Evolutionary conservation across 257 asterid species (phyloP).

Genomic region (Nicotiana paniculata): DNA sequence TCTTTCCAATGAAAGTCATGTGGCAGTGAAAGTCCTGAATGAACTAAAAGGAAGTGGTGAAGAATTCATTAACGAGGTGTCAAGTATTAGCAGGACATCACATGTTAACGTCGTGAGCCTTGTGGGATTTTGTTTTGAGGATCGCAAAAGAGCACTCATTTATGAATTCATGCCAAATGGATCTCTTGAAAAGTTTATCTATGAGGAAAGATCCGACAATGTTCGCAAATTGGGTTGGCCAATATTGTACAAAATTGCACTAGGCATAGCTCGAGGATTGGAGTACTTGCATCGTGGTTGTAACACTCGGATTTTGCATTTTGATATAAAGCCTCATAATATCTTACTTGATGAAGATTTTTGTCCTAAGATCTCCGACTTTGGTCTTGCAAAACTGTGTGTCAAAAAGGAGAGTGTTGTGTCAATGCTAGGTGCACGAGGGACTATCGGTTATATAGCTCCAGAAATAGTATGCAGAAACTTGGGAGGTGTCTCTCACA

Average conservation of each 20-base stretch:
- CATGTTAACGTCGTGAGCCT: conserved; percentile 35
- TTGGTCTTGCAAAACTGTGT: too few species aligned
- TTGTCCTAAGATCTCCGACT: too few species aligned
- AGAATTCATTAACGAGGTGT: too few species aligned
- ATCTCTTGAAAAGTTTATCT: conserved; percentile 30
- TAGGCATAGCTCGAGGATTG: conserved; percentile 35
- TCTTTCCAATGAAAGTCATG: not conserved
- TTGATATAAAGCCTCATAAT: conserved; percentile 37
- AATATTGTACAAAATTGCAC: conserved; percentile 9
- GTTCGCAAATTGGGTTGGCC: conserved; percentile 8
- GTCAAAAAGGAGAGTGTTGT: too few species aligned
- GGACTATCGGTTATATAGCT: conserved; percentile 17
- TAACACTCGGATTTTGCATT: not conserved
- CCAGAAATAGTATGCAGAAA: conserved; percentile 16
- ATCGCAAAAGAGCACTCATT: conserved; percentile 25
- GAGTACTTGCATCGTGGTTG: conserved; percentile 16
- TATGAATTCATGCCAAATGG: conserved; percentile 43
- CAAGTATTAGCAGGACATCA: conserved; percentile 36
- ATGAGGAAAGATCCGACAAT: not conserved
- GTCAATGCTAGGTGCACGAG: too few species aligned
- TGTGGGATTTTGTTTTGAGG: conserved; percentile 33
- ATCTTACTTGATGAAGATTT: conserved; percentile 17
- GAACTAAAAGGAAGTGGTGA: not conserved
- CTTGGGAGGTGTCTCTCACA: conserved; percentile 31
- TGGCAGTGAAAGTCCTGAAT: too few species aligned